Base-by-base conservation (phyloP, 495 filamentous ascomycete species). In the Bathelium albidoporum region DNA sequence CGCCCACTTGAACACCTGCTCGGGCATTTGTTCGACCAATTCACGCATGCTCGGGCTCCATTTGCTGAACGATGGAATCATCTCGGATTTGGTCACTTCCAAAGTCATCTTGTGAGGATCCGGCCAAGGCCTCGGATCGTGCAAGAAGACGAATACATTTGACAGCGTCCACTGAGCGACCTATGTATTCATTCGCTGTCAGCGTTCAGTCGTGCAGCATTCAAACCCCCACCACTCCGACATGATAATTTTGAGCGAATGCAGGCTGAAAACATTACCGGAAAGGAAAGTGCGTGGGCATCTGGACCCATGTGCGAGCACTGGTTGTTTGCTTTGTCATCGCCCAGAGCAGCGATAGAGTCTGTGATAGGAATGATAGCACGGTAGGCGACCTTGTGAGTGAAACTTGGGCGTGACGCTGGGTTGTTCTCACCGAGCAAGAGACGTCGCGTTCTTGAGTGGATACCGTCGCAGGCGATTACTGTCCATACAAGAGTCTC, bases 301-400 rank as follows among this genome's bases (percentile, higher is more conserved):
- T 20, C n/a, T 16, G 44, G 44, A 20, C 44, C 44, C 11, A 49
- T 20, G n/a, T 49, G 44, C 44, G n/a, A 5, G 44, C 44, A 49
- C n/a, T 49, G 44, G 44, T 49, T 49, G n/a, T 49, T 49, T 12
- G 44, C 44, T 20, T 49, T 49, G 44, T 77, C 74, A 12, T 82
- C 79, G 41, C 84, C 84, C 28, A 86, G 68, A 5, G 77, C 72
- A 11, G 73, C 63, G 18, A 80, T 74, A 58, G 83, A 81, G 10
- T 80, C 75, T 20, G 81, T 81, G 75, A 85, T 85, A 22, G 83
- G 81, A 12, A 88, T 67, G 36, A 86, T 74, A 5, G 81, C 82
- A 9, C 83, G 78, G 66, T 85, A 86, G 2, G 75, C 79, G 70
- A 80, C 81, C 72, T 81, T 82, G 1, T 76, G 76, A 34, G 76